Evolutionary conservation across 2,329 filamentous ascomycete species (phyloP).

Genomic region (Mycosphaerelloides madeirae): DNA sequence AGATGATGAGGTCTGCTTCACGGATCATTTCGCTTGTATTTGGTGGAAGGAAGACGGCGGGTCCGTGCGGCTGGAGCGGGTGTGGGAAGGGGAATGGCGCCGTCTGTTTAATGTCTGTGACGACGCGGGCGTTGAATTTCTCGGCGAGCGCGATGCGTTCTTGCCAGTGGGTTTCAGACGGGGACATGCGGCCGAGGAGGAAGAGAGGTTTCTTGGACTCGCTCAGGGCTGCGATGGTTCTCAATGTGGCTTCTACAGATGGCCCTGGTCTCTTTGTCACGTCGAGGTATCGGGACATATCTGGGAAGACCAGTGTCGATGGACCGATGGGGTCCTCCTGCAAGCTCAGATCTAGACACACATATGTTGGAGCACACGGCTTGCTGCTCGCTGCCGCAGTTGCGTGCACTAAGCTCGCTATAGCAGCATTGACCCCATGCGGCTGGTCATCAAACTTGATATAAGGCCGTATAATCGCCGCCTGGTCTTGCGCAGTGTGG

Average conservation of each 20-base stretch:
- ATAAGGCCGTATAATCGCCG: slow-evolving; percentile 14
- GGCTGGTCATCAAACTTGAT: slow-evolving; percentile 21
- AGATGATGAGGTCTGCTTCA: slow-evolving; percentile 17
- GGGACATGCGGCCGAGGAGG: slow-evolving; percentile 14
- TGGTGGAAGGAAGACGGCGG: slow-evolving; percentile 11
- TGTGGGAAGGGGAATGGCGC: slow-evolving; percentile 16
- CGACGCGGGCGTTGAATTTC: slow-evolving; percentile 14
- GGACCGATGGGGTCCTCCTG: slow-evolving; percentile 15
- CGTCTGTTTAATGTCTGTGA: slow-evolving; percentile 19
- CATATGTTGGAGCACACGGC: slow-evolving; percentile 17
- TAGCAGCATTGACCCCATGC: slow-evolving; percentile 11
- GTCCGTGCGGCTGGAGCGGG: slow-evolving; percentile 8
- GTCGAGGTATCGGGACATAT: slow-evolving; percentile 10
- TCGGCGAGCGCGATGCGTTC: slow-evolving; percentile 14
- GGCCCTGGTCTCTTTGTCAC: slow-evolving; percentile 8
- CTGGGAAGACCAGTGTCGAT: slow-evolving; percentile 9
- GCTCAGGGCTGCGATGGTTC: slow-evolving; percentile 7
- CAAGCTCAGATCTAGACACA: slow-evolving; percentile 15
- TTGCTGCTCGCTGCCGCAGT: slow-evolving; percentile 9
- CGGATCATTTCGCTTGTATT: slow-evolving; percentile 10
- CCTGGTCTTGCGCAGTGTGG: slow-evolving; percentile 18
- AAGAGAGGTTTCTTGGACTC: slow-evolving; percentile 13
- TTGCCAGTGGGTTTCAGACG: slow-evolving; percentile 7
- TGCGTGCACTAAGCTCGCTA: slow-evolving; percentile 14
- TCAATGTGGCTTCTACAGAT: slow-evolving; percentile 6